Conservation (phyloP, 352 stramenopile genomes). For the Hyaloperonospora brassicae region DNA sequence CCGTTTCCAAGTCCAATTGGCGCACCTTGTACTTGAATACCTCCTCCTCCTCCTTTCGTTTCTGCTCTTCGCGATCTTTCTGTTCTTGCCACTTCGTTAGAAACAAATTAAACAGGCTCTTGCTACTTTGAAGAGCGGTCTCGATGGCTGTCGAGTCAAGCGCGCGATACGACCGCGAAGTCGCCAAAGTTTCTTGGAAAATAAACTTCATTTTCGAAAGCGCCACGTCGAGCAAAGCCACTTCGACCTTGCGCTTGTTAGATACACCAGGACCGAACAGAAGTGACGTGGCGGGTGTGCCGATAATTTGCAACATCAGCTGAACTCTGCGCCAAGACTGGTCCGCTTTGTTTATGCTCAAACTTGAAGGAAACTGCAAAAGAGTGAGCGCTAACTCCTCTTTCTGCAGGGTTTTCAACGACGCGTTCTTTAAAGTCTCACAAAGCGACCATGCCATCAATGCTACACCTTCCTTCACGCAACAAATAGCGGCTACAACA, state of each 20-base stretch:
- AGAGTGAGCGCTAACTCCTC: constrained; percentile 39
- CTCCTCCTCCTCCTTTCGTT: constrained; percentile 60
- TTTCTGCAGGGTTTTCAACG: constrained; percentile 42
- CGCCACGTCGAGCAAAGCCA: constrained; percentile 61
- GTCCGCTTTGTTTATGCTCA: constrained; percentile 19
- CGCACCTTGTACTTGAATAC: constrained; percentile 85
- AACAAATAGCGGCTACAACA: constrained; percentile 60
- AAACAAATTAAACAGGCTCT: constrained; percentile 78
- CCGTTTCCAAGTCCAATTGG: constrained; percentile 68
- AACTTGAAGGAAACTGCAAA: constrained; percentile 61
- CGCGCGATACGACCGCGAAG: constrained; percentile 15
- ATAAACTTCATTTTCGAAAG: constrained; percentile 62
- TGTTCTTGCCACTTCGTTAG: constrained; percentile 81
- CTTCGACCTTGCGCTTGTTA: constrained; percentile 56
- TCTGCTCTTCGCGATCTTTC: constrained; percentile 67
- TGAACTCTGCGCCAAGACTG: constrained; percentile 81
- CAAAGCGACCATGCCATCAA: constrained; percentile 60
- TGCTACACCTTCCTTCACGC: constrained; percentile 81
- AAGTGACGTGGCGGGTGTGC: constrained; percentile 33
- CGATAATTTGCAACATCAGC: constrained; percentile 40
- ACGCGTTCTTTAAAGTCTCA: constrained; percentile 42
- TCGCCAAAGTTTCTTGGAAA: constrained; percentile 41
- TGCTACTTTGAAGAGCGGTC: constrained; percentile 47
- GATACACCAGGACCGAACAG: constrained; percentile 33
- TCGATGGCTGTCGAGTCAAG: constrained; percentile 22